Conservation (phyloP, 2,329 filamentous ascomycete genomes). For the Fusarium sp. region DNA sequence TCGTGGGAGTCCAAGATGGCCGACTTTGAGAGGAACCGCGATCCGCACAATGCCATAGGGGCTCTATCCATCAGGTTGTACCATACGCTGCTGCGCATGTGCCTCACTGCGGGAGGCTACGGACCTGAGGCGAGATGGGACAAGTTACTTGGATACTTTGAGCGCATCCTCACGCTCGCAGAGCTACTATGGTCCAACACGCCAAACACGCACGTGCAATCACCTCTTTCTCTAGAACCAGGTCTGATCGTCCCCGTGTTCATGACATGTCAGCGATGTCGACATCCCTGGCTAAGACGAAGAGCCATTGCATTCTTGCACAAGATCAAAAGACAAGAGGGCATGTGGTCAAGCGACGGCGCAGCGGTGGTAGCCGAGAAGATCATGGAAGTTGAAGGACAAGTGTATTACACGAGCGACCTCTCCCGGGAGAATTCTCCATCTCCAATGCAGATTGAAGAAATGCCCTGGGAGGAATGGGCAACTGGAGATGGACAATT, state of each 20-base stretch:
- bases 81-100: constrained; percentile 42
- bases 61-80: constrained; percentile 46
- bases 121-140: constrained; percentile 49
- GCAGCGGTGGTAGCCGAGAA: constrained; percentile 38
- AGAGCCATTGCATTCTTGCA: constrained; percentile 42
- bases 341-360: constrained; percentile 49
- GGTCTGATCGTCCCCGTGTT: constrained; percentile 49
- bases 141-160: constrained; percentile 44
- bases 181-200: constrained; percentile 34
- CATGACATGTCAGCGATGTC: constrained; percentile 44
- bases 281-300: constrained; percentile 47
- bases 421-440: constrained; percentile 9
- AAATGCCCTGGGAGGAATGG: constrained; percentile 43
- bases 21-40: constrained; percentile 30
- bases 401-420: constrained; percentile 32
- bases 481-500: constrained; percentile 23
- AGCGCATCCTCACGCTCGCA: constrained; percentile 40
- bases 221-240: constrained; percentile 48
- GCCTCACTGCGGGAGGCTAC: constrained; percentile 31
- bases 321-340: constrained; percentile 48
- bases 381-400: constrained; percentile 41
- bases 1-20: constrained; percentile 43
- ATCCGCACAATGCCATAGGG: constrained; percentile 22
- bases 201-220: constrained; percentile 25
- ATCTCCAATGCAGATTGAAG: neutral